Evolutionary conservation across 2,329 filamentous ascomycete species (phyloP).

Genomic region (Phoma sp.): DNA sequence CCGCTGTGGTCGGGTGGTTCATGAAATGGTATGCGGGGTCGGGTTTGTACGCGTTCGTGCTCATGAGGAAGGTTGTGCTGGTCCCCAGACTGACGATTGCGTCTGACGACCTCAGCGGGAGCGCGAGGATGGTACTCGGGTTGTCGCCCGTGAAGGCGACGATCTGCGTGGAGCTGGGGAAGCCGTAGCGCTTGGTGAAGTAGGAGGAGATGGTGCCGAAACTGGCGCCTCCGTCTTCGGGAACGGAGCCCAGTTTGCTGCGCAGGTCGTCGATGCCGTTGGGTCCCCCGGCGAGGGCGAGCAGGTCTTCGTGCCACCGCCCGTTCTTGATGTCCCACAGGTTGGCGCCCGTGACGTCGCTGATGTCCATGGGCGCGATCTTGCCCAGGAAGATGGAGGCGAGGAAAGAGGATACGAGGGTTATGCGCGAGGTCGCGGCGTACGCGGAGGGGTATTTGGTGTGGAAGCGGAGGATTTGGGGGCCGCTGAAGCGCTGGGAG

Average conservation of each 20-base stretch:
- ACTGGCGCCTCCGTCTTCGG: constrained; percentile 77
- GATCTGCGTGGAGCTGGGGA: constrained; percentile 75
- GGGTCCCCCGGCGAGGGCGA: constrained; percentile 68
- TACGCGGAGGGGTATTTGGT: constrained; percentile 82
- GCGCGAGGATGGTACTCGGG: constrained; percentile 88
- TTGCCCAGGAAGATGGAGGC: constrained; percentile 86
- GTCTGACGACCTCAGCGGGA: constrained; percentile 85
- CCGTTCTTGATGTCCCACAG: constrained; percentile 85
- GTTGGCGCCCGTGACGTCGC: constrained; percentile 96
- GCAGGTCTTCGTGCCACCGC: constrained; percentile 74
- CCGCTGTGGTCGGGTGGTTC: constrained; percentile 90
- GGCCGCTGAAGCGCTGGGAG: constrained; percentile 89
- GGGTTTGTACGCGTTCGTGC: constrained; percentile 87
- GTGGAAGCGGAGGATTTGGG: constrained; percentile 89
- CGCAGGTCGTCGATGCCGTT: constrained; percentile 68
- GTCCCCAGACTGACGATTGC: constrained; percentile 95
- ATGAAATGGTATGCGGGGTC: constrained; percentile 96
- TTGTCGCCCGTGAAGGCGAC: constrained; percentile 95
- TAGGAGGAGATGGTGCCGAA: constrained; percentile 79
- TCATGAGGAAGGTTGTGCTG: constrained; percentile 97
- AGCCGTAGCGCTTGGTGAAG: constrained; percentile 79
- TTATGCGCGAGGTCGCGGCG: constrained; percentile 79
- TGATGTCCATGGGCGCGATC: constrained; percentile 89
- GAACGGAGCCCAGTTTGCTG: constrained; percentile 79
- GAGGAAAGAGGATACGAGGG: constrained; percentile 92